Evolutionary conservation across 805 yeast genomes (phyloP).

Genomic region (Trichomonascus vanleenenianus): DNA sequence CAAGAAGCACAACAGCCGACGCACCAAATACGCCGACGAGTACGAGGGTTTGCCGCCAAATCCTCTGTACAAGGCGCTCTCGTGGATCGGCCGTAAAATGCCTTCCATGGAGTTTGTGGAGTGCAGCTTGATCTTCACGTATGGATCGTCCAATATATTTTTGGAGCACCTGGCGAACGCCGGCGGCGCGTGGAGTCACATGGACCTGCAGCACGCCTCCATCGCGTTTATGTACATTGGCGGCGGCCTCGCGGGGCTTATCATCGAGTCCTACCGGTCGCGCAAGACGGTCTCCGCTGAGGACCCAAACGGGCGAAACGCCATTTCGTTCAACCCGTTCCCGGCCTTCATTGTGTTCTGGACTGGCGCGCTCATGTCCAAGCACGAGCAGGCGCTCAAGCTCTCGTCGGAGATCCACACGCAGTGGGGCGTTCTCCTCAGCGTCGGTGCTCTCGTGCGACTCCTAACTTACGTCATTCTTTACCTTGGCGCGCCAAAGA

Average conservation of each 20-base stretch:
- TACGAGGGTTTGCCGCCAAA: neutral
- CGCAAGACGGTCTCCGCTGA: conserved; percentile 19
- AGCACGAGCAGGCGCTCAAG: conserved; percentile 77
- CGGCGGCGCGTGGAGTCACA: conserved; percentile 82
- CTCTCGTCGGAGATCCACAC: conserved; percentile 73
- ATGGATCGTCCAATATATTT: conserved; percentile 85
- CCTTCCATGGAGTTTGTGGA: conserved; percentile 77
- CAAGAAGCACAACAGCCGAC: neutral
- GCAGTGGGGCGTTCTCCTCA: conserved; percentile 87
- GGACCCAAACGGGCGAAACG: conserved; percentile 3
- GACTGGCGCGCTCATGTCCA: conserved; percentile 95
- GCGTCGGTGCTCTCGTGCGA: conserved; percentile 77
- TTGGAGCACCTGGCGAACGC: conserved; percentile 76
- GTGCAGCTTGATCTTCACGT: conserved; percentile 69
- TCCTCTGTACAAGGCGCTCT: conserved; percentile 3
- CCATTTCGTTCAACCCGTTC: conserved; percentile 85
- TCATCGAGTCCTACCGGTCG: conserved; percentile 51
- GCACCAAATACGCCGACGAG: neutral
- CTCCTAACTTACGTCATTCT: conserved; percentile 52
- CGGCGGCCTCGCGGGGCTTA: conserved; percentile 83
- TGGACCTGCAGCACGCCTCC: conserved; percentile 82
- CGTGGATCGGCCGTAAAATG: conserved; percentile 5
- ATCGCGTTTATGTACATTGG: conserved; percentile 91
- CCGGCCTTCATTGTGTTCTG: conserved; percentile 90
- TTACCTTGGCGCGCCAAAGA: conserved; percentile 31